Conservation (phyloP, 768 basidiomycete species). For the Asterophora lycoperdoides region DNA sequence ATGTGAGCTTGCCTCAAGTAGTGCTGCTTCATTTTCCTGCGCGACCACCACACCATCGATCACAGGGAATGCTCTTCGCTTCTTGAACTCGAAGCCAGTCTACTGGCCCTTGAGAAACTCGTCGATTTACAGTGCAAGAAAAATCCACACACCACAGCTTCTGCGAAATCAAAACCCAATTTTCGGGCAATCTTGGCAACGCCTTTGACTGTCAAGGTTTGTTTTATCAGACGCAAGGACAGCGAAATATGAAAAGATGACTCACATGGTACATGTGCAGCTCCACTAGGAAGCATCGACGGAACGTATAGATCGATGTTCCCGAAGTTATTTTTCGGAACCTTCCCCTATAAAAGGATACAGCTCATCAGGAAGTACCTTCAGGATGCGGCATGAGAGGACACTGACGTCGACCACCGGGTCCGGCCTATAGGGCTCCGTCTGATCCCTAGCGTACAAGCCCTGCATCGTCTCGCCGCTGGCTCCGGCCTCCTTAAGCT, state of each 20-base stretch:
- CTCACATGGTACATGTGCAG: constrained; percentile 88
- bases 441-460: constrained; percentile 81
- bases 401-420: constrained; percentile 80
- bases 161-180: constrained; percentile 86
- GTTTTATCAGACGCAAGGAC: constrained; percentile 1
- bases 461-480: constrained; percentile 71
- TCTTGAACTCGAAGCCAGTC: constrained; percentile 97
- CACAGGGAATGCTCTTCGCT: constrained; percentile 81
- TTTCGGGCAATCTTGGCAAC: constrained; percentile 84
- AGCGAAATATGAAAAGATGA: constrained; percentile 14
- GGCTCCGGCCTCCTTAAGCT: constrained; percentile 36
- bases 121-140: neutral
- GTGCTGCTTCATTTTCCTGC: constrained; percentile 63
- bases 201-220: constrained; percentile 61
- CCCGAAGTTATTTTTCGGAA: constrained; percentile 95
- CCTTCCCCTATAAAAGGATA: constrained; percentile 58
- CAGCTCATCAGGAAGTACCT: constrained; percentile 3
- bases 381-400: neutral
- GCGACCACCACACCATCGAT: constrained; percentile 86
- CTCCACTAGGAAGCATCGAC: constrained; percentile 90
- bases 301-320: constrained; percentile 96
- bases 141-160: constrained; percentile 78
- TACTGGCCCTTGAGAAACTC: constrained; percentile 26
- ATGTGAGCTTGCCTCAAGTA: constrained; percentile 63
- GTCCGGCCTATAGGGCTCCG: constrained; percentile 71